These are phyloP conservation scores for Brassica cretica DNA, from an alignment of 345 rosid species.

Conservation along the genomic window DNA sequence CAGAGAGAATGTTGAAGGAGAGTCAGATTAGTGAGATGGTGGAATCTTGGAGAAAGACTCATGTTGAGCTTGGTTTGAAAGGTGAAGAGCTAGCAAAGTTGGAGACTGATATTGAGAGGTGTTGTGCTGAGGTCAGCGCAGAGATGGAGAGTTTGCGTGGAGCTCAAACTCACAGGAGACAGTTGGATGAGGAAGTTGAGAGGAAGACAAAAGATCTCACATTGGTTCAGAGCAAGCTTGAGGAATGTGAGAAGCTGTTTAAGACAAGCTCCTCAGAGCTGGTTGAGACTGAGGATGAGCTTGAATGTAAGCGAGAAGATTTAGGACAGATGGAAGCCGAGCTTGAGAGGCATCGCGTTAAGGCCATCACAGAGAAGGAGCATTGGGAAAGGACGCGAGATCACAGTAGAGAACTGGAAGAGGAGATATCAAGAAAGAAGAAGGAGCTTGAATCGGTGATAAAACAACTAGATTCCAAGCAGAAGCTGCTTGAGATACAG, in stretches of 20 bases:
- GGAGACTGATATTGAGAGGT: constrained; percentile 2
- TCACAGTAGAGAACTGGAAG: not conserved
- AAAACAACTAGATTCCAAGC: constrained; percentile 1
- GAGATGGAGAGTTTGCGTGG: constrained; percentile 2
- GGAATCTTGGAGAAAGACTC: constrained; percentile 17
- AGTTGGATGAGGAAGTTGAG: constrained; percentile 17
- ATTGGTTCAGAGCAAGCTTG: not conserved
- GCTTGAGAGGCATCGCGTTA: not conserved
- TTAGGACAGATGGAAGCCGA: not conserved
- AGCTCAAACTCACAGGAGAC: constrained; percentile 1
- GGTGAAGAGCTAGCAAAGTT: not conserved
- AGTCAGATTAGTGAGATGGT: constrained; percentile 1
- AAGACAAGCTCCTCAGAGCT: not conserved
- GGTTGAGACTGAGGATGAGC: not conserved
- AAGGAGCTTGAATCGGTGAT: not conserved
- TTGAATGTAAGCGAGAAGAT: not conserved
- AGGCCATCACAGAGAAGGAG: not conserved
- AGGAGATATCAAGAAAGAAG: constrained; percentile 5
- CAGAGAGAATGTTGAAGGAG: constrained; percentile 1
- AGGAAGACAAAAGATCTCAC: not conserved
- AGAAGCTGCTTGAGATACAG: constrained; percentile 13
- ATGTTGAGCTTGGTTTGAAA: constrained; percentile 2
- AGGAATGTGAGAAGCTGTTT: not conserved
- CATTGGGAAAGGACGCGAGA: not conserved
- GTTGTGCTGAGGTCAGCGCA: constrained; percentile 8